Conservation (phyloP, 1,284 basidiomycete genomes). For the Erythrobasidium hasegawianum region DNA sequence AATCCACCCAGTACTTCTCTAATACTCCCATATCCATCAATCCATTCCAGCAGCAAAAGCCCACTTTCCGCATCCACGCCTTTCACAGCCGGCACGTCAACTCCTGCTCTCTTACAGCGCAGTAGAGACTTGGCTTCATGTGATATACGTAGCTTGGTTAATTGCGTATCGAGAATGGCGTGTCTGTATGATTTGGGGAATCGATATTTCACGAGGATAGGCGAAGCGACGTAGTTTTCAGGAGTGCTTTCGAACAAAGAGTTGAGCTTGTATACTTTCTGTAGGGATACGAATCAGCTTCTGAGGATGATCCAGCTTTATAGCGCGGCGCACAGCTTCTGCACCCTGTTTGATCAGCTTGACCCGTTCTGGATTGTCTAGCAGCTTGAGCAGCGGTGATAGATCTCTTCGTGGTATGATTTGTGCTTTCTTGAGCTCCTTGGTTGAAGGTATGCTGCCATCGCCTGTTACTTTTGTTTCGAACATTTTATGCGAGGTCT, state of each 20-base stretch:
- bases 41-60: slow-evolving; percentile 84
- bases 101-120: slow-evolving; percentile 74
- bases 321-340: slow-evolving; percentile 66
- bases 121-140: slow-evolving; percentile 84
- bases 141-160: slow-evolving; percentile 76
- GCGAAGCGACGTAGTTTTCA: slow-evolving; percentile 33
- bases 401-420: not conserved
- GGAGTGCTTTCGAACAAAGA: slow-evolving; percentile 33
- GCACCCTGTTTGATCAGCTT: slow-evolving; percentile 65
- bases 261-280: slow-evolving; percentile 71
- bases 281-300: slow-evolving; percentile 25
- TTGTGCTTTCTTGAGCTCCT: no score
- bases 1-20: slow-evolving; percentile 69
- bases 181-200: slow-evolving; percentile 92
- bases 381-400: slow-evolving; percentile 27
- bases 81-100: slow-evolving; percentile 78
- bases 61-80: slow-evolving; percentile 80
- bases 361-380: slow-evolving; percentile 37
- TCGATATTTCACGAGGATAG: slow-evolving; percentile 81
- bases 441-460: no score
- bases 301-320: no score
- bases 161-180: slow-evolving; percentile 66
- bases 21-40: slow-evolving; percentile 73
- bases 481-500: no score
- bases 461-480: no score